Percentiles rank a stretch among this genome's conserved stretches.
Evolutionary conservation across 2,329 filamentous ascomycete genomes (phyloP).

Genomic region (Chrysoporthe deuterocubensis): DNA sequence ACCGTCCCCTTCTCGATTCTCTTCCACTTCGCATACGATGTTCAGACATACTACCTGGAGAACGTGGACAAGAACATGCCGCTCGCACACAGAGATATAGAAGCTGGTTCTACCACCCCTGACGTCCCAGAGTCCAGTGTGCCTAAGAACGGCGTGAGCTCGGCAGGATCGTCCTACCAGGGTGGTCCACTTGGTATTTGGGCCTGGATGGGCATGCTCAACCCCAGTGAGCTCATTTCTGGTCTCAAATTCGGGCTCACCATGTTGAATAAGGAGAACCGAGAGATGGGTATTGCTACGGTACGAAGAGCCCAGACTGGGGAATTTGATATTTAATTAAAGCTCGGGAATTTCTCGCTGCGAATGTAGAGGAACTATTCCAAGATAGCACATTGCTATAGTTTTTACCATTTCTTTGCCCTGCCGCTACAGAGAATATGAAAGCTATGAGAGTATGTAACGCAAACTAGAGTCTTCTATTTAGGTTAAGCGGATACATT

Average conservation of each 20-base stretch:
- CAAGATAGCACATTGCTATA: too few relatives aligned
- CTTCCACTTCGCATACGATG: constrained; percentile 35
- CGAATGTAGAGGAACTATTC: neutral
- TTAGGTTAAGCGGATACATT: too few relatives aligned
- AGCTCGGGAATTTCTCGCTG: neutral
- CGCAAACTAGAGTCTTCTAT: too few relatives aligned
- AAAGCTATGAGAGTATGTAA: too few relatives aligned
- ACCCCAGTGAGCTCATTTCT: constrained; percentile 31
- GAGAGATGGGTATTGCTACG: constrained; percentile 16
- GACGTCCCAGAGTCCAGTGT: constrained; percentile 6
- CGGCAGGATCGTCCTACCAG: constrained; percentile 31
- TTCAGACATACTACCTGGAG: constrained; percentile 33
- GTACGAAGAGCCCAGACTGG: constrained; percentile 24
- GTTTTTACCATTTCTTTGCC: too few relatives aligned
- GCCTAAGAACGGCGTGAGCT: constrained; percentile 18
- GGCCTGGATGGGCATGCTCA: constrained; percentile 31
- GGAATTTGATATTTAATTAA: constrained; percentile 10
- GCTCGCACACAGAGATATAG: constrained; percentile 16
- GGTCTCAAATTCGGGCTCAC: constrained; percentile 26
- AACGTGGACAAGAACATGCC: constrained; percentile 21
- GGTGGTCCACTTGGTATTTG: constrained; percentile 32
- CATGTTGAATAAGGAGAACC: constrained; percentile 26
- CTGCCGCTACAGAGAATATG: too few relatives aligned
- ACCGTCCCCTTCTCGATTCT: constrained; percentile 36
- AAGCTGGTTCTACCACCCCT: neutral